Evolutionary conservation across 305 asterid genomes (phyloP).

Genomic region (Ilex paraguariensis): DNA sequence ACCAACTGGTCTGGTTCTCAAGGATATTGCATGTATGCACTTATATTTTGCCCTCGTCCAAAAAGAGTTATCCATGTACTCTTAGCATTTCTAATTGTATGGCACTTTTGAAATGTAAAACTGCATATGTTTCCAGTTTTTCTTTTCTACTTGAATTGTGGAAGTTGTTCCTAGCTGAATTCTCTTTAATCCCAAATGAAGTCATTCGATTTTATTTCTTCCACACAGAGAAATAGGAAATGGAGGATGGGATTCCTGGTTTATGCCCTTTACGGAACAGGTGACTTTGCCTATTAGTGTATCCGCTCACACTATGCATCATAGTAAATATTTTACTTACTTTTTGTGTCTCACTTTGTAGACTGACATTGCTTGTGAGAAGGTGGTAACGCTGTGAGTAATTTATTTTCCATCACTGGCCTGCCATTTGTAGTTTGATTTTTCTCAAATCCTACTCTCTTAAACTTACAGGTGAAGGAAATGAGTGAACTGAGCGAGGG

Average conservation of each 20-base stretch:
- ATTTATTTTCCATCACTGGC: constrained; percentile 21
- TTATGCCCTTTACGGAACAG: constrained; percentile 69
- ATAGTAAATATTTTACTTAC: background rate
- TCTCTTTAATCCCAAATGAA: background rate
- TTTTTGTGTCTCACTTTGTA: constrained; percentile 22
- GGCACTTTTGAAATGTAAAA: constrained; percentile 9
- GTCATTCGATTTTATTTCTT: constrained; percentile 1
- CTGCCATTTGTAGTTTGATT: constrained; percentile 22
- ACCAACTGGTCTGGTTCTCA: constrained; percentile 77
- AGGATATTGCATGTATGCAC: constrained; percentile 82
- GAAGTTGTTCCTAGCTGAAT: background rate
- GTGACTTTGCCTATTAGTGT: constrained; percentile 24
- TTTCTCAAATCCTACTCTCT: constrained; percentile 11
- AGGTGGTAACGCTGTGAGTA: constrained; percentile 43
- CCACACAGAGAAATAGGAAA: constrained; percentile 67
- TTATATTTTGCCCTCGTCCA: too few relatives aligned
- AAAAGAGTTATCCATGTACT: background rate
- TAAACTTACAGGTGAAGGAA: constrained; percentile 55
- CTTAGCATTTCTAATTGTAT: background rate
- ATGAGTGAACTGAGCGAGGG: constrained; percentile 77
- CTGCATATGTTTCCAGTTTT: background rate
- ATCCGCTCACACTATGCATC: constrained; percentile 9
- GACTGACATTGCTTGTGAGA: constrained; percentile 73
- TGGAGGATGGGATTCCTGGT: constrained; percentile 83
- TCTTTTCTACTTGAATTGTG: background rate